These are phyloP conservation scores for Gossypium aridum DNA, from an alignment of 441 rosid genomes.

Conservation along the genomic window DNA sequence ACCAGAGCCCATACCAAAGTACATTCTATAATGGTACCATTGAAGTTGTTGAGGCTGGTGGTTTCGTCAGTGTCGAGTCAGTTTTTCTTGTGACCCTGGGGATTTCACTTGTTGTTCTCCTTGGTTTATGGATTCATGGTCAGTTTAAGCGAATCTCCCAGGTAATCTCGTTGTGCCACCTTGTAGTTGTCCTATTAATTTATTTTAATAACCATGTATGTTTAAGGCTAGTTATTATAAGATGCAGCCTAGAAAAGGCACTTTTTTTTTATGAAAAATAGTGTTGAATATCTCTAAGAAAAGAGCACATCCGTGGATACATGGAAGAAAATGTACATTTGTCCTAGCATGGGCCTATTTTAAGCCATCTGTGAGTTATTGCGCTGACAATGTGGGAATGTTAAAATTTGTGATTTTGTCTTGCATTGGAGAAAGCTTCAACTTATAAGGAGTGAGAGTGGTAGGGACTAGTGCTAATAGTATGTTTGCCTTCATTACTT, in stretches of 20 bases:
- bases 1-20: slow-evolving; percentile 72
- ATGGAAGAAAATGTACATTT: neutral
- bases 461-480: neutral
- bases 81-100: slow-evolving; percentile 89
- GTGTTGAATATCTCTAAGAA: neutral
- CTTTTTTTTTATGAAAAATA: neutral
- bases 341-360: neutral
- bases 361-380: neutral
- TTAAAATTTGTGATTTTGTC: neutral
- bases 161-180: slow-evolving; percentile 33
- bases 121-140: slow-evolving; percentile 82
- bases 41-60: slow-evolving; percentile 86
- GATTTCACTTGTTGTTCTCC: slow-evolving; percentile 63
- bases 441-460: neutral
- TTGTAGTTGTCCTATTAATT: neutral
- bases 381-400: neutral
- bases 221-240: neutral
- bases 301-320: neutral
- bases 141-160: slow-evolving; percentile 77
- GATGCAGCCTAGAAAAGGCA: neutral
- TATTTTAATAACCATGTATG: neutral
- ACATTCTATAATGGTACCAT: slow-evolving; percentile 88
- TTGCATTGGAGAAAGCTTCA: neutral
- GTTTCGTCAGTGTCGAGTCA: slow-evolving; percentile 77
- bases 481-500: slow-evolving; percentile 16